Conservation (phyloP, 2,329 filamentous ascomycete genomes). For the Pestalotiopsis fici region DNA sequence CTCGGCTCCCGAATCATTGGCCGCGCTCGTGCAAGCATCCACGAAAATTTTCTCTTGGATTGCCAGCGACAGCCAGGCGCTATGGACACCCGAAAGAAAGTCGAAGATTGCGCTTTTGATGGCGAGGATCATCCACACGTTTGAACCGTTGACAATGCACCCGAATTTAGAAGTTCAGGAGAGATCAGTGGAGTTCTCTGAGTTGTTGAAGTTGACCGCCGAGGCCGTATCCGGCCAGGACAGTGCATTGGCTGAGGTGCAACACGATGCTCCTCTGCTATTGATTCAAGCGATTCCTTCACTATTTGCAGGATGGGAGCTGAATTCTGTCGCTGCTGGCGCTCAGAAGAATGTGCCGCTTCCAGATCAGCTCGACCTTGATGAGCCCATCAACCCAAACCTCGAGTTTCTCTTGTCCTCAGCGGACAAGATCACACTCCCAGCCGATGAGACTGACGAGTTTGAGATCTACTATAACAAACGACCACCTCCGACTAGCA, state of each 20-base stretch:
- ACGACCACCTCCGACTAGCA: conserved; percentile 49
- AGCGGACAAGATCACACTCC: conserved; percentile 50
- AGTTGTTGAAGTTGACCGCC: conserved; percentile 81
- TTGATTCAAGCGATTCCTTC: conserved; percentile 89
- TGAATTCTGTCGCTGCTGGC: conserved; percentile 84
- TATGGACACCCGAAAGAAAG: conserved; percentile 75
- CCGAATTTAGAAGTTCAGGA: conserved; percentile 94
- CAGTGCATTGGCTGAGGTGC: conserved; percentile 50
- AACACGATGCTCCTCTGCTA: conserved; percentile 75
- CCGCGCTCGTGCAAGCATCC: conserved; percentile 78
- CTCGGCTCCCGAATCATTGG: conserved; percentile 66
- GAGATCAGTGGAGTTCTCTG: conserved; percentile 87
- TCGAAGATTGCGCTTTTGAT: conserved; percentile 76
- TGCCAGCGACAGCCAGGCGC: conserved; percentile 61
- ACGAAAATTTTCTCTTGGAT: conserved; percentile 82
- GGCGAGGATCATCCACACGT: conserved; percentile 77
- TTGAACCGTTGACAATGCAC: conserved; percentile 78
- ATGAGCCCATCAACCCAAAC: conserved; percentile 78
- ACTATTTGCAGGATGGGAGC: conserved; percentile 81
- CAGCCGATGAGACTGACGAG: conserved; percentile 60
- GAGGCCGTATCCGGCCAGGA: conserved; percentile 76
- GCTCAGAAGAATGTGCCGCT: conserved; percentile 86
- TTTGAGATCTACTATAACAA: conserved; percentile 70
- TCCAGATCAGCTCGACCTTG: conserved; percentile 74
- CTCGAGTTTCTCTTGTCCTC: conserved; percentile 67